Base-by-base conservation (phyloP, 345 rosid genomes). In the Corchorus capsularis region DNA sequence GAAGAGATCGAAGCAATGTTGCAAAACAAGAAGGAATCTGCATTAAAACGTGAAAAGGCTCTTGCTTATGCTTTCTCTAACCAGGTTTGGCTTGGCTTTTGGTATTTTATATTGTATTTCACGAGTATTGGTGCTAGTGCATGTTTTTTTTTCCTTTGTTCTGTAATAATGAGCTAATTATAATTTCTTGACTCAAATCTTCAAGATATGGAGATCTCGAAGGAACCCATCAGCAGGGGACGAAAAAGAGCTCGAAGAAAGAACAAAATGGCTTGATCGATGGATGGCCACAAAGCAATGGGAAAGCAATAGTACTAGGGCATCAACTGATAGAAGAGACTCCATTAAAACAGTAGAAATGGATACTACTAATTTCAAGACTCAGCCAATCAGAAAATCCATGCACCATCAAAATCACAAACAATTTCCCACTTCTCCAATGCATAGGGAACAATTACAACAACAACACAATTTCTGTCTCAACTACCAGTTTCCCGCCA, bases 231-330 rank as follows among this genome's bases (percentile, higher is more conserved):
- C 92, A n/a, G 74, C 75, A 3, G 94, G 91, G 37, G 87, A 89
- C 3, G 93, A 87, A 35, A 52, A 50, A 50, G 92, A 89, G 68
- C 27, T 85, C 69, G 85, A 86, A 19, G 90, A 88, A 46, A 86
- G 90, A 85, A 80, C 86, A 6, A 81, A 84, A 71, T 94, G 97
- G 98, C 91, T 94, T 20, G 91, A 92, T 47, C 87, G 88, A 22
- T 91, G 97, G 97, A 92, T 87, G 93, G 94, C 91, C 3, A 77
- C 96, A 22, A 91, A 89, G 85, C 89, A 80, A 78, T 89, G 90
- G 92, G 95, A 90, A 49, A 78, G 67, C 43, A 71, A 78, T 65
- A 74, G 82, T 52, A 77, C 79, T 60, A 80, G 86, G 73, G 76
- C 80, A 49, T 88, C 89, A 62, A 80, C 76, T 39, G 89, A 88